Evolutionary conservation across 78 protist genomes (phyloP), one percentile per base, ranked within the genome.

Genomic region (Speleostelium caveatum): DNA sequence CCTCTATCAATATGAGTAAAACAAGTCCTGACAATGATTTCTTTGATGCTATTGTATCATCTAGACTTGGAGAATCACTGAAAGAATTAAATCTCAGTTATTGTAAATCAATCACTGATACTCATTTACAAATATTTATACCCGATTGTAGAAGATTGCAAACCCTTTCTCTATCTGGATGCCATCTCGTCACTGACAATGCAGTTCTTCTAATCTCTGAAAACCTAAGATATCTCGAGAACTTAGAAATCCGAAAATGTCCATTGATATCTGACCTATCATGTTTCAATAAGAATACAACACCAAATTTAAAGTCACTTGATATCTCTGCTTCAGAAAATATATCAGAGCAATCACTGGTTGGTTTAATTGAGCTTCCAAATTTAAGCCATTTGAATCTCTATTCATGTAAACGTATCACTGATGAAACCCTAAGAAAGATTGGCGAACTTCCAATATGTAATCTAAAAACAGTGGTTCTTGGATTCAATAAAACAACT

Each of bases 351-450:
- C 38, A 65, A 22, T 76, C 93, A n/a, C 49, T 62, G 33, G 19
- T 17, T 42, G 51, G 22, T 0, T 22, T 86, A 2, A 12, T 76
- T 5, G 30, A 72, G 2, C 55, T 86, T 16, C 30, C 56, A 1
- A 51, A 62, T 42, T n/a, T 86, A 7, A 86, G 56, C 26, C 33
- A 17, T 1, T 33, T 86, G n/a, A 76, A 86, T 35, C 42, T 86
- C 2, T 45, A 66, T 42, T 76, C 75, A 16, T 86, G 93, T 51
- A 86, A 68, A 42, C 73, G 75, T 42, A 75, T 86, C 14, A 73
- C 87, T 16, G 93, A 76, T 61, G 93, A 86, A 58, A 59, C 93
- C 21, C 4, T 86, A 19, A 53, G 77, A 33, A 53, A 42, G 21
- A 26, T 73, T 35, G 53, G 22, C 21, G 60, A 60, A 3, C 17